These are phyloP conservation scores for Globisporangium solare DNA, from an alignment of 352 stramenopile species.

Conservation along the genomic window DNA sequence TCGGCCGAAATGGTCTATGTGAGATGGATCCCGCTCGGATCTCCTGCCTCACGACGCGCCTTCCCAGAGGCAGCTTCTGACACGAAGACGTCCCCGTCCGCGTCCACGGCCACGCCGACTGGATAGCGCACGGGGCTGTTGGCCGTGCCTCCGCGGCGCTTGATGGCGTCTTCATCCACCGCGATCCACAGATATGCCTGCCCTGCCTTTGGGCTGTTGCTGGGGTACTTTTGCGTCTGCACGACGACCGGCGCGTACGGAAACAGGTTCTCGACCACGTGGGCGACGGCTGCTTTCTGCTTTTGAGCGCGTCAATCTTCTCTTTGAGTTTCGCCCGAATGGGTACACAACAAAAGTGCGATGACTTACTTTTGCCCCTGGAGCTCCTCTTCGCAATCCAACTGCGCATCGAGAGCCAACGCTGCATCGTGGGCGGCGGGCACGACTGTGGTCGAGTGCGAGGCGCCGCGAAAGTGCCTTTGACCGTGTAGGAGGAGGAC, in stretches of 20 bases:
- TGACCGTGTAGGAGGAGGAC: constrained; percentile 15
- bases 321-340: no score
- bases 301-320: constrained; percentile 11
- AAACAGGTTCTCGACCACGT: constrained; percentile 78
- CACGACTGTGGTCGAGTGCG: constrained; percentile 15
- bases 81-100: constrained; percentile 69
- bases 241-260: constrained; percentile 72
- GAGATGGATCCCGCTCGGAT: constrained; percentile 16
- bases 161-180: constrained; percentile 64
- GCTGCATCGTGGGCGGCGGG: constrained; percentile 3
- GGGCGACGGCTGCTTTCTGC: constrained; percentile 47
- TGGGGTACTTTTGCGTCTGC: constrained; percentile 67
- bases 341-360: neutral
- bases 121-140: constrained; percentile 56
- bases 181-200: constrained; percentile 76
- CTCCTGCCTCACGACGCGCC: neutral
- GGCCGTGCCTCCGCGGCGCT: constrained; percentile 29
- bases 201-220: constrained; percentile 43
- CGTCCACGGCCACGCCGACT: constrained; percentile 61
- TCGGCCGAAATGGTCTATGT: constrained; percentile 54
- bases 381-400: constrained; percentile 56
- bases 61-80: constrained; percentile 26
- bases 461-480: constrained; percentile 16
- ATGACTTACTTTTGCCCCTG: constrained; percentile 37
- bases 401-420: constrained; percentile 28